Percentiles rank a stretch among this genome's conserved stretches.
phyloP scores from a whole-genome alignment of 305 asterid species.

The Withania somnifera region DNA sequence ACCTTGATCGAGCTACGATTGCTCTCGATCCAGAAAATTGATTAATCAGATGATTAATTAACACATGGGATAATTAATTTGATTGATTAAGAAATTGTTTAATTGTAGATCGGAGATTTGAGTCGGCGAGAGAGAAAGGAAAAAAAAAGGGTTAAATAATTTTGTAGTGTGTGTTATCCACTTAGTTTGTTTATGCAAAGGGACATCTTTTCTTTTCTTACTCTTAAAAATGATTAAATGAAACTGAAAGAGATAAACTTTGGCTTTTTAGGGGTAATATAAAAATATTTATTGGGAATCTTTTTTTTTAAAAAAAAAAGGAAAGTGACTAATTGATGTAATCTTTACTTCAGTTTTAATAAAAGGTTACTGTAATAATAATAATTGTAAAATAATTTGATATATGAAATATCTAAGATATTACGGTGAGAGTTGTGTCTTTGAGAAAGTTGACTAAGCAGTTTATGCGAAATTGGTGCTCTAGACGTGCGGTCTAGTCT shows the following conservation, averaged over 20 bases:
- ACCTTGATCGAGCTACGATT: not conserved
- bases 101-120: not conserved
- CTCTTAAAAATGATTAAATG: not conserved
- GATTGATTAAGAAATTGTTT: not conserved
- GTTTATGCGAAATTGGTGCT: not conserved
- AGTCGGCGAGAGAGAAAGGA: not conserved
- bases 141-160: not conserved
- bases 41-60: not conserved
- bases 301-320: not conserved
- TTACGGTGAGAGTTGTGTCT: no score
- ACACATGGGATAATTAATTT: not conserved
- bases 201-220: not conserved
- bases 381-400: no score
- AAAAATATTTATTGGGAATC: not conserved
- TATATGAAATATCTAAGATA: not conserved
- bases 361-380: not conserved
- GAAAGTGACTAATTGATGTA: not conserved
- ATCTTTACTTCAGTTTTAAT: not conserved
- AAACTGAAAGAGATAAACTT: not conserved
- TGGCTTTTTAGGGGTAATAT: no score
- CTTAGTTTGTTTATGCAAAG: not conserved
- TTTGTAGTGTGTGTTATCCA: not conserved
- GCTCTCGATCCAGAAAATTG: not conserved
- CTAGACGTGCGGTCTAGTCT: accelerated
- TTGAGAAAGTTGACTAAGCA: not conserved